phyloP scores from a whole-genome alignment of 257 asterid species.

The Ajuga chamaepitys region DNA sequence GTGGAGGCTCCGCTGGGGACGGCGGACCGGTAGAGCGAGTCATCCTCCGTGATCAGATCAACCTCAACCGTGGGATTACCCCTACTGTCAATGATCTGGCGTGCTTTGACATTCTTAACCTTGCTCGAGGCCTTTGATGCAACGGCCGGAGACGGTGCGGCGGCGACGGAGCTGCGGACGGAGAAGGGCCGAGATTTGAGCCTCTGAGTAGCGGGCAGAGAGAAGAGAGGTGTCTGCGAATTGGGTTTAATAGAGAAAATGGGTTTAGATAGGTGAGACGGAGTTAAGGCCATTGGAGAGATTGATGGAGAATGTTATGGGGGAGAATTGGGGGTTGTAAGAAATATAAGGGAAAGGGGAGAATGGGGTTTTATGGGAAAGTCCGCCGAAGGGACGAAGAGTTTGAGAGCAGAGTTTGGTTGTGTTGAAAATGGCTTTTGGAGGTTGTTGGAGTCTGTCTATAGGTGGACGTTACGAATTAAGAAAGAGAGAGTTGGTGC shows the following conservation, averaged over 20 bases:
- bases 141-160: slow-evolving; percentile 33
- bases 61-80: slow-evolving; percentile 99
- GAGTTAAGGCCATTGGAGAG: slow-evolving; percentile 52
- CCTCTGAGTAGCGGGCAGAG: slow-evolving; percentile 28
- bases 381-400: slow-evolving; percentile 55
- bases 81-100: slow-evolving; percentile 98
- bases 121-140: slow-evolving; percentile 27
- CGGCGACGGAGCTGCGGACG: slow-evolving; percentile 56
- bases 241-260: slow-evolving; percentile 53
- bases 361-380: slow-evolving; percentile 27
- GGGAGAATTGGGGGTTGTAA: not conserved
- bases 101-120: slow-evolving; percentile 68
- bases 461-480: slow-evolving; percentile 19
- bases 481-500: not conserved
- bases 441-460: slow-evolving; percentile 19
- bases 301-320: not conserved
- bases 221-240: slow-evolving; percentile 30
- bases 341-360: not conserved
- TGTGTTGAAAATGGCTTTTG: slow-evolving; percentile 16
- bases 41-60: slow-evolving; percentile 79
- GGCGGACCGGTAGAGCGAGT: slow-evolving; percentile 71
- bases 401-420: slow-evolving; percentile 26
- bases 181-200: slow-evolving; percentile 29
- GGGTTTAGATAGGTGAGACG: slow-evolving; percentile 53
- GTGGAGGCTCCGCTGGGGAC: slow-evolving; percentile 99